Evolutionary conservation across 176 grass and related monocot species (phyloP), one percentile per base, ranked within the genome.

Genomic region (Leersia perrieri): DNA sequence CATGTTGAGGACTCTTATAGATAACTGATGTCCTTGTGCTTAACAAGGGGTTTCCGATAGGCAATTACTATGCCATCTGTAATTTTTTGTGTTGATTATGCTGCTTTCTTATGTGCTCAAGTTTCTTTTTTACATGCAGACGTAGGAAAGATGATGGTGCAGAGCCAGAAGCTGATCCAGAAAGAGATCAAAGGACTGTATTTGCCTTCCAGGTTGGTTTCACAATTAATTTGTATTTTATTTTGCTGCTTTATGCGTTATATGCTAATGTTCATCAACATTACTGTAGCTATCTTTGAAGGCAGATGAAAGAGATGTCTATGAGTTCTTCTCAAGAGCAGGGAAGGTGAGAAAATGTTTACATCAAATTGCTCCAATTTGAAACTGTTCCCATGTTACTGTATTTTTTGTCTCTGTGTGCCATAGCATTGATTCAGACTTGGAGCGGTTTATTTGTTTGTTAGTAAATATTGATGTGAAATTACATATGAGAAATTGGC

Each of bases 261-360:
- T 66, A 80, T 66, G 67, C 64, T 86, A 86, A 89, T 86, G 72
- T 66, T 22, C 60, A 3, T 80, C 44, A 71, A 10, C 35, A 45
- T 74, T 89, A 66, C 74, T 72, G 22, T 87, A 99, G 96, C 82
- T 99, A 60, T 95, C 92, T 49, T 83, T 99, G 81, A 99, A 87
- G 84, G 96, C 96, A 62, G 92, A 95, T 36, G 96, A 99, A 89
- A 89, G 96, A 63, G 96, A 99, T 85, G 90, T 99, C 35, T 99
- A 95, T 62, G 96, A 99, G 66, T 99, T 99, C 63, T 99, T 99
- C 78, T 99, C 96, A 60, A 99, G 87, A 83, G 96, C 96, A 86
- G 96, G 96, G 84, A 99, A 99, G 96, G 96, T 99, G 31, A 51
- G 88, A 69, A 11, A 29, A 63, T 74, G 30, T 66, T 75, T 29